Conservation (phyloP, 2,329 filamentous ascomycete genomes). For the Westerdykella aurantiaca region DNA sequence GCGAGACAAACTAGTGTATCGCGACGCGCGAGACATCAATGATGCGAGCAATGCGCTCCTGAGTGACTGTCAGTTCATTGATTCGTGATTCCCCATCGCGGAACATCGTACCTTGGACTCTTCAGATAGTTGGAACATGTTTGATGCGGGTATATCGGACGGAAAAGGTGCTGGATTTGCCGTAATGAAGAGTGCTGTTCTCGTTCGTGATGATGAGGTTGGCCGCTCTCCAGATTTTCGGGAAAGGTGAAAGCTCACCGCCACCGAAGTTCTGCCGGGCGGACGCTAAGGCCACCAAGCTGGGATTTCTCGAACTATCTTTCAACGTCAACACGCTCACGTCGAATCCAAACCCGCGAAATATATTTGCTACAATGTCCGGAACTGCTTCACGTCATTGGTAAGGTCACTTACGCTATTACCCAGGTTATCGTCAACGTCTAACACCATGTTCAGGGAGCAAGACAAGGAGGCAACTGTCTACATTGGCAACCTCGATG, state of each 20-base stretch:
- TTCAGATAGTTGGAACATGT: slow-evolving; percentile 69
- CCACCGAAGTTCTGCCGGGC: slow-evolving; percentile 5
- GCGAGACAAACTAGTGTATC: slow-evolving; percentile 79
- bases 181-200: background rate
- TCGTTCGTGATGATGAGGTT: background rate
- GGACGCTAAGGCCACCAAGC: background rate
- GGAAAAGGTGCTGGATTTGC: slow-evolving; percentile 1
- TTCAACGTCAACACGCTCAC: background rate
- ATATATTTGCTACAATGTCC: slow-evolving; percentile 45
- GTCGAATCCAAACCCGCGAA: background rate
- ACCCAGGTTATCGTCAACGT: background rate
- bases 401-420: slow-evolving; percentile 41
- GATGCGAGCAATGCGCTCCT: slow-evolving; percentile 97
- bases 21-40: slow-evolving; percentile 91
- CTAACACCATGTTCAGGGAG: slow-evolving; percentile 41
- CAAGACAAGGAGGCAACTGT: slow-evolving; percentile 98
- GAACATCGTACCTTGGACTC: slow-evolving; percentile 74
- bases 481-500: slow-evolving; percentile 97
- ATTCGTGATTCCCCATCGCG: background rate
- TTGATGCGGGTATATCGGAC: slow-evolving; percentile 15
- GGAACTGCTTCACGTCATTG: slow-evolving; percentile 65
- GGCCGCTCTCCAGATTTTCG: background rate
- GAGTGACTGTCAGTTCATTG: slow-evolving; percentile 20
- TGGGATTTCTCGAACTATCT: background rate
- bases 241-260: background rate